phyloP scores from a whole-genome alignment of 2,329 filamentous ascomycete genomes.

The Cordyceps fumosorosea region DNA sequence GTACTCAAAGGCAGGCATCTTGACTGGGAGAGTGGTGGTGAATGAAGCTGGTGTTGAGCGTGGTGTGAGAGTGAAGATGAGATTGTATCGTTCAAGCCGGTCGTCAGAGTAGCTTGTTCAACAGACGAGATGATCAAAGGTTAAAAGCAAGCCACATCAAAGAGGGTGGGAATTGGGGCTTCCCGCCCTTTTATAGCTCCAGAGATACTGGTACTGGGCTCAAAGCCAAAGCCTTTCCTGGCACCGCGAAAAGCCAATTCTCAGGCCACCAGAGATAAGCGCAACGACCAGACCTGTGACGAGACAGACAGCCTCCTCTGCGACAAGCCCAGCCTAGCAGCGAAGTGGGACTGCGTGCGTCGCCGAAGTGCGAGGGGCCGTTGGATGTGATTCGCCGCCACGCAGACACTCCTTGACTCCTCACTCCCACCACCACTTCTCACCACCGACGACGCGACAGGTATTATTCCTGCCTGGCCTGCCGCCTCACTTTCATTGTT shows the following conservation, averaged over 20 bases:
- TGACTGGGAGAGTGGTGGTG: conserved; percentile 15
- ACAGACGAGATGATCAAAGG: not conserved
- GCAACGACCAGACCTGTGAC: not conserved
- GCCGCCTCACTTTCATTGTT: conserved; percentile 4
- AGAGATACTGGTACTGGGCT: not conserved
- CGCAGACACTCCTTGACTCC: not conserved
- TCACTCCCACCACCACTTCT: not conserved
- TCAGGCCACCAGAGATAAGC: conserved; percentile 13
- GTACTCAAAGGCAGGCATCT: conserved; percentile 42
- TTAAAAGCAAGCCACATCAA: not conserved
- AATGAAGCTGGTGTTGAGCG: conserved; percentile 9
- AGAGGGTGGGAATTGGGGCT: not conserved
- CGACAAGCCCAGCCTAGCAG: not conserved
- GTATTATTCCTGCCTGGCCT: not conserved
- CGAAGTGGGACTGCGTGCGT: not conserved
- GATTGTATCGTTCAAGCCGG: not conserved
- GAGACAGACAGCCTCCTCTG: not conserved
- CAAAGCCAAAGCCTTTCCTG: not conserved
- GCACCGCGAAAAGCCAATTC: conserved; percentile 3
- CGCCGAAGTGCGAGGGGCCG: conserved; percentile 8
- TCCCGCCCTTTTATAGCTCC: conserved; percentile 7
- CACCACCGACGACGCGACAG: not conserved
- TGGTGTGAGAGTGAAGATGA: not conserved
- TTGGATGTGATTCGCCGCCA: not conserved
- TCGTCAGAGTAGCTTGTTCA: not conserved